phyloP scores from a whole-genome alignment of 1,284 basidiomycete species.

The Fomitopsis pinicola region DNA sequence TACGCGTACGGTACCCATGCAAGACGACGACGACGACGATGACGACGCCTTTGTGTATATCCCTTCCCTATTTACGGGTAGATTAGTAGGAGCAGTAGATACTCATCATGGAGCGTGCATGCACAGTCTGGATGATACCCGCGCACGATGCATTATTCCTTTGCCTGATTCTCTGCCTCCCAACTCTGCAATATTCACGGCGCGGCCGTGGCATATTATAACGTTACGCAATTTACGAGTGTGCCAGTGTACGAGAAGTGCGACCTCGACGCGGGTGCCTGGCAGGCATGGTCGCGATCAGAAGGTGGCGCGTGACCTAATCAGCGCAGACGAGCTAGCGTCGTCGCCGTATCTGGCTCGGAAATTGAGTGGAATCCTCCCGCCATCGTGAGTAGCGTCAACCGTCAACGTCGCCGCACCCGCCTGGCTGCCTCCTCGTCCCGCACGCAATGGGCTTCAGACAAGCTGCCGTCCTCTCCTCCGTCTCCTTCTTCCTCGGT shows the following conservation, averaged over 20 bases:
- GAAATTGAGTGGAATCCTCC: background rate
- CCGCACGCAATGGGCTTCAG: conserved; percentile 68
- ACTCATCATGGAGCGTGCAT: conserved; percentile 7
- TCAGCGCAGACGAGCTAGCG: too few species aligned
- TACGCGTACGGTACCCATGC: background rate
- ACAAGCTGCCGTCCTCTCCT: conserved; percentile 77
- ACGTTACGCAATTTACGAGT: too few species aligned
- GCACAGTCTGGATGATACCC: conserved; percentile 6
- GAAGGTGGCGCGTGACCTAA: too few species aligned
- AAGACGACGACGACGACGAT: background rate
- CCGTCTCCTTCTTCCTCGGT: conserved; percentile 79
- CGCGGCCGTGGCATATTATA: background rate
- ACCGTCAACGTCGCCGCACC: background rate
- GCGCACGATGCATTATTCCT: background rate
- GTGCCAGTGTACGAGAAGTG: background rate
- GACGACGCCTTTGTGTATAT: background rate
- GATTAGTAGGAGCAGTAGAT: conserved; percentile 14
- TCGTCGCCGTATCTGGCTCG: background rate
- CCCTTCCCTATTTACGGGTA: conserved; percentile 12
- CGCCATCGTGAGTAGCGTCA: conserved; percentile 1
- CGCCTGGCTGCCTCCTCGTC: background rate
- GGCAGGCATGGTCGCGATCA: background rate
- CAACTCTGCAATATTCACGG: background rate
- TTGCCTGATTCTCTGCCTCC: conserved; percentile 5
- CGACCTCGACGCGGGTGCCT: background rate